Base-by-base conservation (phyloP, 1,139 yeast species). In the Nakaseomyces delphensis region DNA sequence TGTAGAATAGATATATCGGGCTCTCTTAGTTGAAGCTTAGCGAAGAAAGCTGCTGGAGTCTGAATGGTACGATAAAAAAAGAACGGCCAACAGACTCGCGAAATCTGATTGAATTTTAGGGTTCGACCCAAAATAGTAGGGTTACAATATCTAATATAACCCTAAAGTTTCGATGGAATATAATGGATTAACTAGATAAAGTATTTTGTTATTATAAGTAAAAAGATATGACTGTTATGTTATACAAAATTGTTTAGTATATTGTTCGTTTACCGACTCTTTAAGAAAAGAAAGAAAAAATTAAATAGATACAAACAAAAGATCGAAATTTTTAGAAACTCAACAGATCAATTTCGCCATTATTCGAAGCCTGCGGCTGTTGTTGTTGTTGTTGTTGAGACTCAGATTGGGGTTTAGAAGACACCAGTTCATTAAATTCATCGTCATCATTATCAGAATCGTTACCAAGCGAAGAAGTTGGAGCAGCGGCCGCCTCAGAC, bases 271-370 rank as follows among this genome's bases (percentile, higher is more conserved):
- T n/a, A n/a, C n/a, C n/a, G n/a, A n/a, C n/a, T n/a, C n/a, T n/a
- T n/a, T n/a, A 29, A 29, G 7, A 29, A 29, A 4, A 27, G 11
- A 14, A 14, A 29, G 15, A 29, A 3, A 29, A 14, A 5, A 5
- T 7, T 15, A 18, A 7, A 18, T n/a, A n/a, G 35, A 31, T n/a
- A 19, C 23, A 31, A 6, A 14, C n/a, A 18, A 16, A 3, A 10
- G 11, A 16, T 9, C 13, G 13, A 20, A 13, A 4, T 29, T n/a
- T n/a, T n/a, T 20, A 38, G 18, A 38, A 38, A 20, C 40, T 38
- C 19, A 38, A 29, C 10, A 38, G 14, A 20, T 38, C 40, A 8
- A 38, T 38, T 28, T 38, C 40, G 4, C 33, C 40, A 38, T 18
- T 27, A 18, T 27, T 28, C 4, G 32, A 23, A 18, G 27, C 25